Conservation (phyloP, 306 rosid species). For the Cucurbita pepo region DNA sequence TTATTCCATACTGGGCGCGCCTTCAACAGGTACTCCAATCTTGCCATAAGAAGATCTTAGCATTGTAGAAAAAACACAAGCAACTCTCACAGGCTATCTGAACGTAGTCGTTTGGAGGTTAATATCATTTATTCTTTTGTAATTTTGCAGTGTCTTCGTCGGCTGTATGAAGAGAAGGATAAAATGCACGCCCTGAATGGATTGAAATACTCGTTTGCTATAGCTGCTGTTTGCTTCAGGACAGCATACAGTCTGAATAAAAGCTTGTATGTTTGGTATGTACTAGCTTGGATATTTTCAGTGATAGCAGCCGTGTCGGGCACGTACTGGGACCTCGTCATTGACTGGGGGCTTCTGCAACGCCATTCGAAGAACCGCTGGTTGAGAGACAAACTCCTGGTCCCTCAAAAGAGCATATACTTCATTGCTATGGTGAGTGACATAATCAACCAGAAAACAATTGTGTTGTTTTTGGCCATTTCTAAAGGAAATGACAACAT, state of each 20-base stretch:
- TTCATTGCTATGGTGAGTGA: slow-evolving; percentile 44
- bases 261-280: slow-evolving; percentile 11
- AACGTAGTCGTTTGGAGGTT: not conserved
- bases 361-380: slow-evolving; percentile 41
- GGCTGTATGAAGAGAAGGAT: slow-evolving; percentile 46
- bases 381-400: slow-evolving; percentile 55
- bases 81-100: not conserved
- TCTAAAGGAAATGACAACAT: not conserved
- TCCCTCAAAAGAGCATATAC: slow-evolving; percentile 33
- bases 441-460: not conserved
- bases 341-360: slow-evolving; percentile 63
- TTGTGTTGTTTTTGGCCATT: not conserved
- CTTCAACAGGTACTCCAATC: slow-evolving; percentile 35
- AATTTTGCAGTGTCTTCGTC: slow-evolving; percentile 38
- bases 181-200: slow-evolving; percentile 44
- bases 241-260: slow-evolving; percentile 23
- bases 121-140: not conserved
- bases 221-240: slow-evolving; percentile 45
- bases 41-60: not conserved
- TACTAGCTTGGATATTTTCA: slow-evolving; percentile 30
- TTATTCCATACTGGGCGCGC: slow-evolving; percentile 39
- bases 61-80: not conserved
- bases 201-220: slow-evolving; percentile 37
- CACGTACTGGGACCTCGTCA: slow-evolving; percentile 53
- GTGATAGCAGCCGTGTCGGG: slow-evolving; percentile 25